These are phyloP conservation scores for Plasmopara halstedii DNA, from an alignment of 352 stramenopile species.

Conservation along the genomic window DNA sequence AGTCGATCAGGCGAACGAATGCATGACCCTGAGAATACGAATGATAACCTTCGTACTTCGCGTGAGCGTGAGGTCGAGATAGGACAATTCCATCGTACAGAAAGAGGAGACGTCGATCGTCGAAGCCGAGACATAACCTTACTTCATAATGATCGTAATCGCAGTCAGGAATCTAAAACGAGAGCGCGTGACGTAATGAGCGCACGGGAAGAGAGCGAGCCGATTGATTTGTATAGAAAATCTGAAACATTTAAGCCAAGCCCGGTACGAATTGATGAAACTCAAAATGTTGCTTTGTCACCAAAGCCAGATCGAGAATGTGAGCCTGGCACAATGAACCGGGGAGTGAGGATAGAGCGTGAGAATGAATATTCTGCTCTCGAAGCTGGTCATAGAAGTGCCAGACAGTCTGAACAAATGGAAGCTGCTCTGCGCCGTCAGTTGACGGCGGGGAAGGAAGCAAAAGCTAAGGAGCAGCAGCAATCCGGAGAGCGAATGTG, in stretches of 20 bases:
- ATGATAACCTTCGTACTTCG: constrained; percentile 19
- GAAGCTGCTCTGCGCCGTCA: constrained; percentile 63
- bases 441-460: constrained; percentile 67
- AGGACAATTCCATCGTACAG: constrained; percentile 17
- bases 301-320: constrained; percentile 10
- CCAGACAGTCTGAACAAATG: constrained; percentile 40
- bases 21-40: constrained; percentile 18
- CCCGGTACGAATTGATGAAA: constrained; percentile 13
- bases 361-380: constrained; percentile 13
- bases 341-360: constrained; percentile 14
- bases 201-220: not conserved
- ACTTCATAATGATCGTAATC: constrained; percentile 14
- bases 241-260: constrained; percentile 3
- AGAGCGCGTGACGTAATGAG: not conserved
- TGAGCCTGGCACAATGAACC: constrained; percentile 8
- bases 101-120: constrained; percentile 21
- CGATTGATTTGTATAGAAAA: constrained; percentile 17
- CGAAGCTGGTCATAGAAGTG: constrained; percentile 33
- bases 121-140: constrained; percentile 6
- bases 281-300: constrained; percentile 7
- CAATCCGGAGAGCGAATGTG: constrained; percentile 16
- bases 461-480: constrained; percentile 24
- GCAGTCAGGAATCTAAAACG: constrained; percentile 14
- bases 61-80: constrained; percentile 23
- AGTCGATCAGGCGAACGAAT: constrained; percentile 33